Conservation (phyloP, 2,329 filamentous ascomycete species). For the Leptographium wingfieldii region DNA sequence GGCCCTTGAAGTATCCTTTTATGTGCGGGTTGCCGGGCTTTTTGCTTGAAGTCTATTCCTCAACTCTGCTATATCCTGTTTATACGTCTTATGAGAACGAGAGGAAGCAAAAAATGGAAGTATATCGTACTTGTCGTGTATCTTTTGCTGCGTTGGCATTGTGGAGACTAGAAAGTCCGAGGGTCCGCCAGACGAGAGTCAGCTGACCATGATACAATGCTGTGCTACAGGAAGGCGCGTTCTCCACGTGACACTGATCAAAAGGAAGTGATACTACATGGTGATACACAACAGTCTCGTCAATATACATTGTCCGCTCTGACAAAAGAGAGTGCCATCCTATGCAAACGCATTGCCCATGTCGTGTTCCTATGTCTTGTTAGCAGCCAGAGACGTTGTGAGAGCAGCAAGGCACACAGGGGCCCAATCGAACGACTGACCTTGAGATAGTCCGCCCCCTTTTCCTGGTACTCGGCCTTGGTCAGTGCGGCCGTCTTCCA, state of each 20-base stretch:
- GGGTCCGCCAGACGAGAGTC: no score
- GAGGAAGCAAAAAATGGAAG: background rate
- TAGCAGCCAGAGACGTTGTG: background rate
- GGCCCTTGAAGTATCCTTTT: background rate
- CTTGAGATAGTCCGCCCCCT: slow-evolving; percentile 89
- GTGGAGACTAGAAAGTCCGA: no score
- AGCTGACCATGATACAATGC: no score
- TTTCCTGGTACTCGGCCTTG: slow-evolving; percentile 77
- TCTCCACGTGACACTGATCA: no score
- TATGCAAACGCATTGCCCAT: slow-evolving; percentile 42
- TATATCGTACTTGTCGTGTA: background rate
- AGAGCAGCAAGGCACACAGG: no score
- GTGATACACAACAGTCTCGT: no score
- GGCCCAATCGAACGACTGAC: slow-evolving; percentile 26
- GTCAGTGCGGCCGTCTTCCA: slow-evolving; percentile 58
- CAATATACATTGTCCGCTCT: no score
- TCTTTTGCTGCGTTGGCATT: no score
- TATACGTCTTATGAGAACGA: background rate
- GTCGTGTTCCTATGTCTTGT: slow-evolving; percentile 43
- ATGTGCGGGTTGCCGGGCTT: background rate
- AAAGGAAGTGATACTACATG: no score
- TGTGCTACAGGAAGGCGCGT: no score
- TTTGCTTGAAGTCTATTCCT: background rate
- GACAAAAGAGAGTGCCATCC: no score
- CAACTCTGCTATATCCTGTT: background rate